Base-by-base conservation (phyloP, 805 yeast genomes). In the Saccharomycopsis sp. region DNA sequence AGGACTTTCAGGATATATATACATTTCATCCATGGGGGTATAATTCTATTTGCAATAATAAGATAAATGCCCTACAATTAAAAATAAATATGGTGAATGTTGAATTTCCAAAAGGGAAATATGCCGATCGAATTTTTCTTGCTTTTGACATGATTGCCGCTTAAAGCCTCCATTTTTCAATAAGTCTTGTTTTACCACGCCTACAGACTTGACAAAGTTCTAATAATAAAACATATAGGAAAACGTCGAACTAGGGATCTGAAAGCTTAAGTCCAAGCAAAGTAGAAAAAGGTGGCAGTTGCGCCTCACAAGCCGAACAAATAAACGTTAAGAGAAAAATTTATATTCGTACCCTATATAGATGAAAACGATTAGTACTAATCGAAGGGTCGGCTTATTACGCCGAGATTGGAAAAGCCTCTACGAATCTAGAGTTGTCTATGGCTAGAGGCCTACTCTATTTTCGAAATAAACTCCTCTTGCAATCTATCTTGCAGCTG, bases 401-500 rank as follows among this genome's bases (percentile, higher is more conserved):
- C n/a, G 38, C 38, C 38, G 38, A 29, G 38, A 12, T 29, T 29
- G 38, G 38, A 29, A 29, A 29, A 29, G 38, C 38, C 38, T 29
- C 9, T 12, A 29, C 38, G 12, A 29, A 29, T 29, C 38, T 5
- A 29, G 12, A 12, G 38, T 29, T 29, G 38, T 12, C 38, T 29
- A 5, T 29, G 38, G 12, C 12, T 29, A n/a, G 5, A 29, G 38
- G 9, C 23, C 50, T 19, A 47, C 50, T 24, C 19, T 7, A 22
- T 50, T 24, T 50, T 35, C 8, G 23, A 22, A 17, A 34, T 25
- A 23, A 38, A 35, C 24, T 35, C 50, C 35, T 29, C 9, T 47
- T 57, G 52, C 51, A 62, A 57, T 25, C 49, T 44, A 42, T 57
- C 64, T 15, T 35, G 17, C 22, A 47, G 19, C 3, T 64, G 67